Conservation (phyloP, 371 early-diverging fungal species). For the Mortierella polycephala region DNA sequence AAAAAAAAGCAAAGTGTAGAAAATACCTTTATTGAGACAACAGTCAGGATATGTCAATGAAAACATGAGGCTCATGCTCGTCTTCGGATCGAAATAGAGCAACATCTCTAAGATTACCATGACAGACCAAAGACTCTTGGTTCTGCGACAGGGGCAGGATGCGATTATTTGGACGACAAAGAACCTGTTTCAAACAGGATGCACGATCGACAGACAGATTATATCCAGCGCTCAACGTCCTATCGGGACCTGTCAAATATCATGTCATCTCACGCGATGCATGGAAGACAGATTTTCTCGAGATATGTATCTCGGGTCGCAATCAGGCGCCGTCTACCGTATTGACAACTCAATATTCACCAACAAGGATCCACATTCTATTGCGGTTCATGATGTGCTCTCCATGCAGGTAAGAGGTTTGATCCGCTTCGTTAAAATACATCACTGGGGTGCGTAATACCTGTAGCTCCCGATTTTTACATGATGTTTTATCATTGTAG, state of each 20-base stretch:
- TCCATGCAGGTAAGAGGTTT: conserved; percentile 9
- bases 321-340: not conserved
- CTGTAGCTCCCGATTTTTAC: conserved; percentile 1
- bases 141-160: conserved; percentile 10
- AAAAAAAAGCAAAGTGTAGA: too few relatives aligned
- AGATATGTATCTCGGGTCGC: not conserved
- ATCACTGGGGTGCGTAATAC: too few relatives aligned
- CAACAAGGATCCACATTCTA: not conserved
- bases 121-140: conserved; percentile 6
- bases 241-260: not conserved
- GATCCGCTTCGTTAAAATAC: not conserved
- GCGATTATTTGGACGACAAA: conserved; percentile 12
- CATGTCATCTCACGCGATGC: not conserved
- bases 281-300: not conserved
- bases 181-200: conserved; percentile 6
- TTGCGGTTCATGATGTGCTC: not conserved
- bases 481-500: conserved; percentile 10
- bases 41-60: too few relatives aligned
- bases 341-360: not conserved
- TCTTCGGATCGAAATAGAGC: not conserved
- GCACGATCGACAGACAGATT: not conserved
- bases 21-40: too few relatives aligned
- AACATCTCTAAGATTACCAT: not conserved
- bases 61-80: too few relatives aligned
- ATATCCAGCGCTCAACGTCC: not conserved